Evolutionary conservation across 108 stramenopile species (phyloP), one percentile per base, ranked within the genome.

Genomic region (Parietichytrium sp.): DNA sequence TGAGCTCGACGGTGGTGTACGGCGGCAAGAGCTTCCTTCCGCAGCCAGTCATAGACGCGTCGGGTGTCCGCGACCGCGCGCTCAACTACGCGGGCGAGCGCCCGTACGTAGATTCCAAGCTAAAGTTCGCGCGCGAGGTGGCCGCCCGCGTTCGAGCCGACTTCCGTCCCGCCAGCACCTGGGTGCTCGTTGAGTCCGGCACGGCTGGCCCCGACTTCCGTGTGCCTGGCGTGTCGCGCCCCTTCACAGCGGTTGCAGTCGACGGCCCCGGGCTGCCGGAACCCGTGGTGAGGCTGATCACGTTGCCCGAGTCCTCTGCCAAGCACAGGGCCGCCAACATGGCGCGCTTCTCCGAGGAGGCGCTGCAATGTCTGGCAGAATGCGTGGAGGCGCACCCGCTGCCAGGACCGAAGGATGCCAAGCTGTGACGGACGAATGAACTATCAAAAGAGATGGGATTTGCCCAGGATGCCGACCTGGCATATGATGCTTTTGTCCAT

Each of bases 171-270:
- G n/a, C n/a, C n/a, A 6, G 38, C 12, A 42, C 36, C 33, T 72
- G 61, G 61, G 36, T 33, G 23, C 38, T 72, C 8, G 61, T 72
- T 6, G 61, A 72, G 61, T 72, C 61, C 2, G 61, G 61, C 10
- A 72, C 61, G 10, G 36, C 61, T 7, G 61, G 61, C 45, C 61
- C 61, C 4, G 45, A 16, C 6, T 72, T 72, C 45, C 45, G 45
- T 20, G 45, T 72, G 20, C 61, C 61, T 7, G 61, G 61, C 2
- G 61, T 72, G 8, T n/a, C 36, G 20, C 0, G 38, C 42, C 38
- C 38, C 10, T 72, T 72, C 20, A 72, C 61, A 6, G 61, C 61
- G 20, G 61, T 72, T 0, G 61, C 38, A 16, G 61, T 72, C 12
- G 61, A 33, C 16, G 61, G 61, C 13, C 61, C 61, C 16, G 38